Evolutionary conservation across 371 early-diverging fungal species (phyloP).

Genomic region (Syncephalis plumigaleata): DNA sequence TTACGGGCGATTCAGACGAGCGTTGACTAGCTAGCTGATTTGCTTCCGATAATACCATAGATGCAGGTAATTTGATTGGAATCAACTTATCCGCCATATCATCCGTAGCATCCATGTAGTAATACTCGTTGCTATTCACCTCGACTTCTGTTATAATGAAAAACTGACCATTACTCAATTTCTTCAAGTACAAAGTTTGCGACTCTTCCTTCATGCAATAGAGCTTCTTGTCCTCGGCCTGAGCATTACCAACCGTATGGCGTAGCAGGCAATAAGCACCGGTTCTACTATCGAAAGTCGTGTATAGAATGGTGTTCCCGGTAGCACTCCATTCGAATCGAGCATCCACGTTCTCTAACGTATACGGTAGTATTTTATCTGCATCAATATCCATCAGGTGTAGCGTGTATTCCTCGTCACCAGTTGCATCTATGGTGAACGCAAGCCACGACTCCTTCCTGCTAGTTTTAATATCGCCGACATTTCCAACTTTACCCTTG

Average conservation of each 20-base stretch:
- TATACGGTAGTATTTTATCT: conserved; percentile 11
- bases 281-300: conserved; percentile 26
- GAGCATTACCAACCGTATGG: conserved; percentile 21
- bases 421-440: conserved; percentile 28
- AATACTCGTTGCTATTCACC: conserved; percentile 23
- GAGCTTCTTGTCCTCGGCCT: conserved; percentile 17
- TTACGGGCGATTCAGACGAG: conserved; percentile 23
- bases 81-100: conserved; percentile 28
- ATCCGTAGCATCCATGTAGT: conserved; percentile 22
- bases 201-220: conserved; percentile 35
- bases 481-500: too few relatives aligned
- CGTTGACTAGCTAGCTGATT: conserved; percentile 6
- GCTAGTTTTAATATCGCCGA: too few relatives aligned
- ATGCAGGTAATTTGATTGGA: conserved; percentile 36
- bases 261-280: conserved; percentile 27
- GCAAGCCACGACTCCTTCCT: too few relatives aligned
- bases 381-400: conserved; percentile 24
- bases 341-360: conserved; percentile 24
- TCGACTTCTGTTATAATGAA: too few relatives aligned
- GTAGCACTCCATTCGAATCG: conserved; percentile 33
- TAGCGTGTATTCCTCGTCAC: conserved; percentile 30
- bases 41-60: conserved; percentile 17
- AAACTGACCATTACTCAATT: too few relatives aligned
- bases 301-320: conserved; percentile 23
- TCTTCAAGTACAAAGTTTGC: too few relatives aligned